Percentiles rank a stretch among this genome's conserved stretches.
phyloP scores from a whole-genome alignment of 176 grass and related monocot species.

The Oryza brachyantha region DNA sequence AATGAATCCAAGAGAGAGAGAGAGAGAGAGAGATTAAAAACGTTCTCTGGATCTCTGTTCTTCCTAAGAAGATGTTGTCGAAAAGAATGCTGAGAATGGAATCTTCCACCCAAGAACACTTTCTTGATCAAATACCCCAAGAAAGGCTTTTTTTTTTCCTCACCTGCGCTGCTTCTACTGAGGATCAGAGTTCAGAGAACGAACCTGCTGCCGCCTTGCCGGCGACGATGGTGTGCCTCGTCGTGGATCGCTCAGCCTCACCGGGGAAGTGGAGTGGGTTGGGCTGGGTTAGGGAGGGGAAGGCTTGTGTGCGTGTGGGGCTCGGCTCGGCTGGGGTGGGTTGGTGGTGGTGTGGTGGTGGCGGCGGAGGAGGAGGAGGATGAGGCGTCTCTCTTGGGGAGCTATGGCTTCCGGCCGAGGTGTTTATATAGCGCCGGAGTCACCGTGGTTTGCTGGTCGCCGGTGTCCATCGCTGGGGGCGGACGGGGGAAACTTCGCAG shows the following conservation, averaged over 20 bases:
- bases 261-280: slow-evolving; percentile 38
- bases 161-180: neutral
- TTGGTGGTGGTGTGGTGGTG: neutral
- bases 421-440: slow-evolving; percentile 38
- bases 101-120: neutral
- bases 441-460: neutral
- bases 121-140: slow-evolving; percentile 37
- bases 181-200: slow-evolving; percentile 37
- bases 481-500: slow-evolving; percentile 4
- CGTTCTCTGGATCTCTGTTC: slow-evolving; percentile 76
- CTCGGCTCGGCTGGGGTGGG: neutral
- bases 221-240: slow-evolving; percentile 11
- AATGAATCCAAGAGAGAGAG: slow-evolving; percentile 47
- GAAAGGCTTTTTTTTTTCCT: neutral
- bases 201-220: slow-evolving; percentile 46
- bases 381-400: slow-evolving; percentile 52
- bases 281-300: neutral
- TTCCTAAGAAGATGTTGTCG: slow-evolving; percentile 1
- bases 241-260: slow-evolving; percentile 71
- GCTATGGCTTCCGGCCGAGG: neutral
- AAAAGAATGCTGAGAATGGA: neutral
- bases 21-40: too few relatives aligned
- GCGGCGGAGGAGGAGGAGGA: neutral
- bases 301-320: slow-evolving; percentile 4
- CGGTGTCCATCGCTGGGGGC: neutral